Evolutionary conservation across 768 basidiomycete species (phyloP), one percentile per base, ranked within the genome.

Genomic region (Albatrellus ellisii): DNA sequence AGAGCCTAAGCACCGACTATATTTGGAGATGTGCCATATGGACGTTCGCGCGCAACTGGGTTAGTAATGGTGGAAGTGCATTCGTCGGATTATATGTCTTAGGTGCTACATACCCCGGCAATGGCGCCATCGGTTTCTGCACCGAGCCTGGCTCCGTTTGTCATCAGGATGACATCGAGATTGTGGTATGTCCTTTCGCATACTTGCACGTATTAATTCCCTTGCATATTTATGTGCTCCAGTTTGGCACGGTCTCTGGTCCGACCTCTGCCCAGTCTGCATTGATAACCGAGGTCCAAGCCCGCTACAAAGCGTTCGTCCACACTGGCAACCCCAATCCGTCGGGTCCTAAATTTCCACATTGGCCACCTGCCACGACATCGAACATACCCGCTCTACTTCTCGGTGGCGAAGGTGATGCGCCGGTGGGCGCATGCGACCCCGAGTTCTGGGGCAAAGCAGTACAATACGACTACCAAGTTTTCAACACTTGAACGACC

Each of bases 131-230:
- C 35, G 52, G 72, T 0, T 75, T 68, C 54, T 87, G 84, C 60
- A 67, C 64, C 4, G 56, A 67, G 48, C 26, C 63, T 24, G 77
- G 75, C 26, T 58, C 62, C 25, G 77, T 85, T 28, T 87, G 84
- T 59, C 84, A 86, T 56, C 71, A 86, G 56, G 85, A 87, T 55
- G 86, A 89, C 53, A 87, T 88, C 45, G 62, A 78, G 62, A 77
- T 83, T 55, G 70, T 87, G 46, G 79, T 79, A 61, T 45, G 77
- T 69, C 20, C 17, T 24, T 32, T 21, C 20, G n/a, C 29, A 11
- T 4, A 22, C 25, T n/a, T 7, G 7, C 22, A 5, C 22, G 14
- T 26, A 31, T 42, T 24, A 41, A 20, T 32, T 24, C 25, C 36
- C 32, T 41, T 26, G 33, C 17, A 31, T 33, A 5, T 33, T 42